Base-by-base conservation (phyloP, 768 basidiomycete species). In the Calvatia gigantea region DNA sequence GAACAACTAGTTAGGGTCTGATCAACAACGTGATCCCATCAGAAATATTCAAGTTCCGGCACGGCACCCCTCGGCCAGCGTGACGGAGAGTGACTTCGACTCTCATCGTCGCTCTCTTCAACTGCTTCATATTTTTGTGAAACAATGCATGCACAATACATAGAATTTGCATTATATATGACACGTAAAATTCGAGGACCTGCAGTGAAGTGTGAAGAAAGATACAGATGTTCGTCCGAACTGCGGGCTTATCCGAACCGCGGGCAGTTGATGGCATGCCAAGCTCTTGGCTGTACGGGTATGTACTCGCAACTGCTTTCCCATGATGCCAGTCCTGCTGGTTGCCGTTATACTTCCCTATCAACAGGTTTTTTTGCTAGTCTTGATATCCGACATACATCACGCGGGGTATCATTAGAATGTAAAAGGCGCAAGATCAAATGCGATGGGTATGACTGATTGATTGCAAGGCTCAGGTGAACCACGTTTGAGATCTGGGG, bases 341-440 rank as follows among this genome's bases (percentile, higher is more conserved):
- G 56, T 59, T 47, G 42, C 53, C 62, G 59, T 62, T 62, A 68
- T 62, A 56, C 58, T 61, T 60, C 58, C 61, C 56, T 58, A 56
- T 65, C 61, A 27, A 46, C 59, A 54, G 33, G 45, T 42, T 51
- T 48, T 52, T 51, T 51, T 54, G 58, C 56, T 42, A 54, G 44
- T 58, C 54, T 51, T 67, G 63, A 60, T 61, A 66, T 62, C 61
- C 65, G 57, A 59, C 61, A 62, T 41, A 53, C 59, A 64, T 67
- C 65, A 69, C 65, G 62, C 65, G 66, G 63, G 29, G 35, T 39
- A 50, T 50, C 38, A 52, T 45, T 65, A 91, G 91, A 91, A 69
- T 92, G 90, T 69, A 92, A 92, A 69, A 74, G 90, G 63, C 80
- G 90, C 39, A 92, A 93, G 76, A 92, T 92, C 70, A 89, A 87